A percentile compares a stretch with the other conserved stretches of the same genome.
Conservation (phyloP, 2,329 filamentous ascomycete species). For the Paramyrothecium sp. region DNA sequence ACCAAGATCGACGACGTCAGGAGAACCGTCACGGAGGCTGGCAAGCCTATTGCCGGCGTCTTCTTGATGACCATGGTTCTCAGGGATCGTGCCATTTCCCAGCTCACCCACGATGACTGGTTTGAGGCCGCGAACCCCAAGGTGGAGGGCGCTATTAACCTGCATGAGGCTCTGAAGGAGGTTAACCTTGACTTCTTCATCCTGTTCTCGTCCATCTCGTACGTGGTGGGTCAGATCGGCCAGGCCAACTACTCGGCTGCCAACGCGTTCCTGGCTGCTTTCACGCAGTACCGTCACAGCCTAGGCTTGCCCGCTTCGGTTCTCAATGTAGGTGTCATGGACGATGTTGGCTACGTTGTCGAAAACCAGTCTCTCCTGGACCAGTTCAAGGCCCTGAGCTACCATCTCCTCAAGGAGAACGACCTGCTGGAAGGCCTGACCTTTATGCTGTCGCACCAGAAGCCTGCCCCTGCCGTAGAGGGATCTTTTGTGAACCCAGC, state of each 20-base stretch:
- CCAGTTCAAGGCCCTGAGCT: constrained; percentile 6
- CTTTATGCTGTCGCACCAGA: constrained; percentile 5
- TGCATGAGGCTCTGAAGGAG: constrained; percentile 19
- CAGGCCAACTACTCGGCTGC: constrained; percentile 34
- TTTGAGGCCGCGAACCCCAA: constrained; percentile 21
- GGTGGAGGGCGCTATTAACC: constrained; percentile 27
- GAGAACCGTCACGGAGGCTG: background rate
- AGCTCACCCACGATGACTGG: constrained; percentile 18
- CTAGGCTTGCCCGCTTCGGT: constrained; percentile 10
- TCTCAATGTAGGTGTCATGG: constrained; percentile 34
- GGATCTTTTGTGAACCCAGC: background rate
- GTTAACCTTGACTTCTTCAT: constrained; percentile 25
- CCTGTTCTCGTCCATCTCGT: constrained; percentile 22
- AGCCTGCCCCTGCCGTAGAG: background rate
- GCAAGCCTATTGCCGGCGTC: background rate
- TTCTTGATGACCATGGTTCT: constrained; percentile 24
- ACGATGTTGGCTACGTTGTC: constrained; percentile 32
- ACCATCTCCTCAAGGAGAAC: constrained; percentile 7
- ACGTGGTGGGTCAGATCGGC: constrained; percentile 17
- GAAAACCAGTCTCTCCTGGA: constrained; percentile 7
- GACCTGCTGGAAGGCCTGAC: constrained; percentile 5
- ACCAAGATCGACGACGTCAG: constrained; percentile 2
- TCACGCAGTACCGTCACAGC: constrained; percentile 15
- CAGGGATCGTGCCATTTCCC: constrained; percentile 5
- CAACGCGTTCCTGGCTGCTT: constrained; percentile 17